Evolutionary conservation across 2,329 filamentous ascomycete genomes (phyloP).

Genomic region (Ophiocordyceps polyrhachis-furcata): DNA sequence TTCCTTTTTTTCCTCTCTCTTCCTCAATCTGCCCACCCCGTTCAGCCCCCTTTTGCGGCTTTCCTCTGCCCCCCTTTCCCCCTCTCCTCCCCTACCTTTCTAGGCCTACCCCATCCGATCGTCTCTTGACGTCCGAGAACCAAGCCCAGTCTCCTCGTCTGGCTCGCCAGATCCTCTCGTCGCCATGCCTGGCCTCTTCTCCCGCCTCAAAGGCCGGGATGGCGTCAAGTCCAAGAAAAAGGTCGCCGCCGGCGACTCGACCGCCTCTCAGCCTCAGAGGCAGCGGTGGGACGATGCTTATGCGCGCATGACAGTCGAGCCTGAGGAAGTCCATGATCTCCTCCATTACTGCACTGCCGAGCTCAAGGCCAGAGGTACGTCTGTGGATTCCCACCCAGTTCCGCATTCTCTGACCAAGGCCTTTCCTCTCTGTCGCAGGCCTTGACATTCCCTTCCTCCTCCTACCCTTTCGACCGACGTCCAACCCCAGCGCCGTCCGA

Average conservation of each 20-base stretch:
- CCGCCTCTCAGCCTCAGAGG: constrained; percentile 40
- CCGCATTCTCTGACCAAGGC: constrained; percentile 1
- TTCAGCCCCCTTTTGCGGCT: background rate
- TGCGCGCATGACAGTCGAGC: constrained; percentile 61
- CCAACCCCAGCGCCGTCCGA: constrained; percentile 78
- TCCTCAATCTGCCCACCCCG: background rate
- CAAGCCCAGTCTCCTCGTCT: background rate
- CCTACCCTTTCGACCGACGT: constrained; percentile 82
- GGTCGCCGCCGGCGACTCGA: constrained; percentile 29
- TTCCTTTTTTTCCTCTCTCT: background rate
- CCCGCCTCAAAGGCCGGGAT: constrained; percentile 59
- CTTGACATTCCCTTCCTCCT: constrained; percentile 85
- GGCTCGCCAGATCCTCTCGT: background rate
- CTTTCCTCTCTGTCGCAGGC: constrained; percentile 28
- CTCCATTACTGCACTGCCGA: constrained; percentile 72
- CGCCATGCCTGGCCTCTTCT: constrained; percentile 40
- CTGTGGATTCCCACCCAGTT: background rate
- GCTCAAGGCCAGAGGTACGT: constrained; percentile 80
- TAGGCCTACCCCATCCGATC: background rate
- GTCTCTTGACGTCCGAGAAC: background rate
- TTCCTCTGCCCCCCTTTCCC: background rate
- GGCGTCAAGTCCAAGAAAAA: constrained; percentile 47
- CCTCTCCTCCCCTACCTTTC: background rate
- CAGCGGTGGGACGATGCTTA: constrained; percentile 80
- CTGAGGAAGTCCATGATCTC: constrained; percentile 81